Evolutionary conservation across 345 rosid species (phyloP), one percentile per base, ranked within the genome.

Genomic region (Hibiscus syriacus): DNA sequence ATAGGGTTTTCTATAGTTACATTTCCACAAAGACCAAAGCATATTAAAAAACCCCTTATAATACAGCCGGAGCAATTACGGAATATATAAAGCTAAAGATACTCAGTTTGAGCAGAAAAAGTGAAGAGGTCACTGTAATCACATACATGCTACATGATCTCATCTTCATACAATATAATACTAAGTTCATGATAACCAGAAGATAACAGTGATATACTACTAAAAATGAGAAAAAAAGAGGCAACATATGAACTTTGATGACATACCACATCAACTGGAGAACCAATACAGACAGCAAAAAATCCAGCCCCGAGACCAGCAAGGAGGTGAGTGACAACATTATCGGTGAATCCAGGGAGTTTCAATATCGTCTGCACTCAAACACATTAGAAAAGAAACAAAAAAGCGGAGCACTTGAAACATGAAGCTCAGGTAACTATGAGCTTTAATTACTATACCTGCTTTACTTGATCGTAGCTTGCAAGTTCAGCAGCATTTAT

Each of bases 401-500:
- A 17, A 6, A 61, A 23, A 72, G 32, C n/a, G n/a, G 30, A 30
- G 10, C 2, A 55, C 25, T 62, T 58, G 13, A 60, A 60, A 75
- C 17, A 20, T 72, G 32, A 34, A 52, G 38, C 25, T 48, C 53
- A n/a, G 17, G 50, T 26, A 61, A 49, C 6, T 29, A 68, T 57
- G 29, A 36, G 19, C 39, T 55, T 32, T 14, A 61, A 6, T 36
- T 6, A 30, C 59, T 10, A 69, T 61, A 85, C 98, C 92, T 90
- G 80, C 79, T 92, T 95, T 77, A 95, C 88, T 89, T 95, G 98
- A 82, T 95, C 99, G 58, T 92, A 92, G 76, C 98, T 92, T 38
- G 99, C 99, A 54, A 95, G 81, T 70, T 87, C 98, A 74, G 99
- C 97, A 72, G 99, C 98, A 81, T 92, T 95, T 71, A 95, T 89